Percentiles rank a stretch among this genome's conserved stretches.
phyloP scores from a whole-genome alignment of 495 filamentous ascomycete species.

The Baudoinia panamericana region DNA sequence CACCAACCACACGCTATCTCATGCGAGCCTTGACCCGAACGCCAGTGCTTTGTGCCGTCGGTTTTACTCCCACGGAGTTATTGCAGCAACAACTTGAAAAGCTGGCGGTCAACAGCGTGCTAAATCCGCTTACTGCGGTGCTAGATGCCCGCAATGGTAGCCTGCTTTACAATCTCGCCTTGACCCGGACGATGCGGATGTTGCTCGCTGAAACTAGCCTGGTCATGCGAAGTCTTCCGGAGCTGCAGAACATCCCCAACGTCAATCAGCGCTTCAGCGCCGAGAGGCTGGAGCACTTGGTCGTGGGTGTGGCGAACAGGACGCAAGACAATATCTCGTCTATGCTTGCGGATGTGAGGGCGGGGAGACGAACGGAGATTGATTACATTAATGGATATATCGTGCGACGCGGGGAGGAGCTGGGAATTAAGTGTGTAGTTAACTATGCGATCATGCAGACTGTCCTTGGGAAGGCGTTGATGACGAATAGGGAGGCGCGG shows the following conservation, averaged over 20 bases:
- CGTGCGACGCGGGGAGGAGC: constrained; percentile 52
- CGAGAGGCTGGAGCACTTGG: constrained; percentile 42
- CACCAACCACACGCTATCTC: constrained; percentile 25
- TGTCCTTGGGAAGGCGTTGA: constrained; percentile 40
- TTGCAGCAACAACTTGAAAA: constrained; percentile 60
- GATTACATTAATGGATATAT: constrained; percentile 80
- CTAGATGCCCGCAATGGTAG: constrained; percentile 61
- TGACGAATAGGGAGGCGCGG: constrained; percentile 30
- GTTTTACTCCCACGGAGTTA: constrained; percentile 37
- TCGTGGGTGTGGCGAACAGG: constrained; percentile 43
- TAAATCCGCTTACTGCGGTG: constrained; percentile 70
- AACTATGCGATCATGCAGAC: constrained; percentile 57
- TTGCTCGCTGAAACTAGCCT: constrained; percentile 53
- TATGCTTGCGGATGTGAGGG: constrained; percentile 67
- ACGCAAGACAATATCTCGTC: constrained; percentile 58
- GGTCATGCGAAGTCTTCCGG: constrained; percentile 51
- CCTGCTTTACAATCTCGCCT: constrained; percentile 47
- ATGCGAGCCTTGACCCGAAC: constrained; percentile 27
- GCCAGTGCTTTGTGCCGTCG: constrained; percentile 32
- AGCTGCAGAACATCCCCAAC: constrained; percentile 50
- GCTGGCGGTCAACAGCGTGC: constrained; percentile 62
- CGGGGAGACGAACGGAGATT: constrained; percentile 56
- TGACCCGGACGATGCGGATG: constrained; percentile 44
- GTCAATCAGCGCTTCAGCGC: constrained; percentile 42
- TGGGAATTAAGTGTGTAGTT: constrained; percentile 49